phyloP scores from a whole-genome alignment of 2,329 filamentous ascomycete genomes.

The Penicillium sp. region DNA sequence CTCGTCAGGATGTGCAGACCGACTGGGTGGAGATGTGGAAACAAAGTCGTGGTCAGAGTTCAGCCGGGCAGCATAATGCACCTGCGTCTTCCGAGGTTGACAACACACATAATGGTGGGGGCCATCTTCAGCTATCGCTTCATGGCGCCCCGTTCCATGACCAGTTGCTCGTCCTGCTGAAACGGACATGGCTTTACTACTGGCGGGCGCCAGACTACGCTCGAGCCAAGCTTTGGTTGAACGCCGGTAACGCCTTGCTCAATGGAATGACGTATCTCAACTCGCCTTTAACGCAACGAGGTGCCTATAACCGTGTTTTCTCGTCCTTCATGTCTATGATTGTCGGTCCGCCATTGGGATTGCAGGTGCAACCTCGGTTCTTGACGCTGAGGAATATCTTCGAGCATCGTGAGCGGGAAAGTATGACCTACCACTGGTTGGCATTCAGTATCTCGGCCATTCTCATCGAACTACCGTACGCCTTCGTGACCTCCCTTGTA shows the following conservation, averaged over 20 bases:
- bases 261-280: neutral
- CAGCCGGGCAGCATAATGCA: too few relatives aligned
- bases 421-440: neutral
- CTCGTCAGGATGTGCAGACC: neutral
- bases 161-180: neutral
- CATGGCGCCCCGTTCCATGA: neutral
- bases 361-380: neutral
- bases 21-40: neutral
- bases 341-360: neutral
- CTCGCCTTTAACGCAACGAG: neutral
- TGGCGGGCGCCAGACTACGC: neutral
- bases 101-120: too few relatives aligned
- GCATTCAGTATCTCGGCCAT: neutral
- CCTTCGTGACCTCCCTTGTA: neutral
- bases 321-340: neutral
- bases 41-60: too few relatives aligned
- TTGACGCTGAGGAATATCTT: neutral
- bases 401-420: neutral
- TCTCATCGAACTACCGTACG: neutral
- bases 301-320: neutral
- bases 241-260: neutral
- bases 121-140: too few relatives aligned
- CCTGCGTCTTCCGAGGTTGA: too few relatives aligned
- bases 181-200: neutral
- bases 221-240: neutral